Evolutionary conservation across 2,329 filamentous ascomycete genomes (phyloP).

Genomic region (Mariannaea sp.): DNA sequence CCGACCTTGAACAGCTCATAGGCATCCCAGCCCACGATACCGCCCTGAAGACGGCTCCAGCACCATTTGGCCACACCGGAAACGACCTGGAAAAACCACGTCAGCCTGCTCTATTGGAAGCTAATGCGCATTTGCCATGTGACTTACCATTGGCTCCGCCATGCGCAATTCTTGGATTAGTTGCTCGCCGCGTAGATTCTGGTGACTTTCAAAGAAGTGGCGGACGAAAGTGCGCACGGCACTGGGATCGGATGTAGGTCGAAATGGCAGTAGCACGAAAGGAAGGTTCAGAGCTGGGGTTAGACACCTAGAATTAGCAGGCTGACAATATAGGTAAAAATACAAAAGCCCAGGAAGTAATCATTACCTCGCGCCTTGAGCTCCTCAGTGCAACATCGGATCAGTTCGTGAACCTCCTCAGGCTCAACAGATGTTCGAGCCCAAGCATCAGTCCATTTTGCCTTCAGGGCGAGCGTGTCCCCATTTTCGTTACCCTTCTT

Average conservation of each 20-base stretch:
- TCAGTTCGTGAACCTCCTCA: constrained; percentile 87
- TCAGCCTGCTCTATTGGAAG: constrained; percentile 30
- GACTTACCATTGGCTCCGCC: constrained; percentile 86
- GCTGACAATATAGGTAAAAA: constrained; percentile 1
- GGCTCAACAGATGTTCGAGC: constrained; percentile 79
- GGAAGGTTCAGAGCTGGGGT: constrained; percentile 79
- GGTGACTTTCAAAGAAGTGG: constrained; percentile 81
- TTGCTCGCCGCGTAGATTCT: constrained; percentile 68
- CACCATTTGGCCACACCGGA: constrained; percentile 98
- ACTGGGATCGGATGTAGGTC: constrained; percentile 89
- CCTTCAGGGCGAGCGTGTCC: constrained; percentile 66
- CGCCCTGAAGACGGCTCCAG: constrained; percentile 89
- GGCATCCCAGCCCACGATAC: constrained; percentile 94
- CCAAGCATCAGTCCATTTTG: constrained; percentile 88
- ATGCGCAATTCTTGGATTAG: constrained; percentile 87
- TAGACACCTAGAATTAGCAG: constrained; percentile 29
- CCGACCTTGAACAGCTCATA: constrained; percentile 96
- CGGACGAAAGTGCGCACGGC: constrained; percentile 90
- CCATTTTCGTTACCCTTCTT: constrained; percentile 67
- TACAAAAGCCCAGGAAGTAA: constrained; percentile 25
- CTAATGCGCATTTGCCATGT: neutral
- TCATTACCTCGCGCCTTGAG: constrained; percentile 88
- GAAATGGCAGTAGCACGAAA: constrained; percentile 92
- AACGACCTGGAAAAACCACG: constrained; percentile 66
- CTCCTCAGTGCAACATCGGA: constrained; percentile 84